Evolutionary conservation across 164 flowering plant genomes (phyloP), one percentile per base, ranked within the genome.

Genomic region (Berberis vulgaris): DNA sequence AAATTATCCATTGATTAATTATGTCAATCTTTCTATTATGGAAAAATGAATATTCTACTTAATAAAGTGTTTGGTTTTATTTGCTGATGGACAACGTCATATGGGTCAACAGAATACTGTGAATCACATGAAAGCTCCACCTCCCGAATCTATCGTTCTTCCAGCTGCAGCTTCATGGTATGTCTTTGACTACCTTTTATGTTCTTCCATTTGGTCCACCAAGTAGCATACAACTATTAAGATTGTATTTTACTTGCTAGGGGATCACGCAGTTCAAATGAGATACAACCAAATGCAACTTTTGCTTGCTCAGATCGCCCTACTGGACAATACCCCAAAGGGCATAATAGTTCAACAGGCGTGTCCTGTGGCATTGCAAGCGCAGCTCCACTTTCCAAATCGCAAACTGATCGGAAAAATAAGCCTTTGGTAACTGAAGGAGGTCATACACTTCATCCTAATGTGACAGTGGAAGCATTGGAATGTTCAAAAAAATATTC

Each of bases 161-260:
- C 99, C 99, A 46, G 82, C 94, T 43, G 92, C 88, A 62, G 90
- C 98, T 12, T 78, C 91, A 55, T 95, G 97, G 99, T 95, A 82
- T 60, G 67, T 5, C 42, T 43, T 58, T 47, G 11, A 3, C 58
- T 59, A 7, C 39, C 56, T 1, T 53, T 1, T 57, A 41, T 3
- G 8, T 52, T 50, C 43, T 50, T 42, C 12, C 43, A 12, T 56
- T 52, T 64, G 45, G 11, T 55, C 3, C 11, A 12, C 57, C 42
- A 39, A 10, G 43, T 44, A 7, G 7, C 39, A 7, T 52, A 26
- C 54, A 10, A 10, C n/a, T 52, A 26, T 52, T 52, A 52, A 11
- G n/a, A 12, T 52, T 11, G n/a, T 52, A 52, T 45, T 56, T 59
- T 64, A 4, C 11, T 57, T 49, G 5, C 6, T 80, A 94, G 99